Conservation (phyloP, 2,329 filamentous ascomycete species). For the Neofusicoccum ribis region DNA sequence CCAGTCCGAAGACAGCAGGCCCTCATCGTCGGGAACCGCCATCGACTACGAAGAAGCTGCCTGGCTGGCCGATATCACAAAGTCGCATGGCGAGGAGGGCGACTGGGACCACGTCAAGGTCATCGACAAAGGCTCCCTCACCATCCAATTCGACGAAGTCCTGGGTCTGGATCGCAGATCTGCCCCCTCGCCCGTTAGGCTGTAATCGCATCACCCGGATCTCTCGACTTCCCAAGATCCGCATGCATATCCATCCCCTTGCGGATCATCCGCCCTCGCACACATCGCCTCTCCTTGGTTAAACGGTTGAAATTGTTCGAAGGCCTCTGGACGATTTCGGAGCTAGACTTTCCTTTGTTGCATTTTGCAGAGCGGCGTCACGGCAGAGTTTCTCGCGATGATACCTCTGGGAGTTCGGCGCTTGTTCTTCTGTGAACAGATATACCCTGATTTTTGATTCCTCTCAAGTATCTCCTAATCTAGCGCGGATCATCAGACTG, state of each 20-base stretch:
- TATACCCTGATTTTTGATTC: slow-evolving; percentile 4
- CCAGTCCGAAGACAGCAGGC: slow-evolving; percentile 16
- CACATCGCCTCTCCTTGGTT: background rate
- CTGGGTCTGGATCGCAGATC: slow-evolving; percentile 26
- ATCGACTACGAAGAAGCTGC: slow-evolving; percentile 19
- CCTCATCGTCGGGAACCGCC: slow-evolving; percentile 18
- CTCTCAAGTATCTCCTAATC: background rate
- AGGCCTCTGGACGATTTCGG: background rate
- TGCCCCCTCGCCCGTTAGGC: slow-evolving; percentile 14
- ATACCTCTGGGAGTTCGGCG: slow-evolving; percentile 3
- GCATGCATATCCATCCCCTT: background rate
- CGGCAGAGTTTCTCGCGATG: background rate
- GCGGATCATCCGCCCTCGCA: background rate
- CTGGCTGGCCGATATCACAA: slow-evolving; percentile 30
- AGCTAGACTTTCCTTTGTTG: slow-evolving; percentile 11
- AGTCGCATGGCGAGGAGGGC: slow-evolving; percentile 29
- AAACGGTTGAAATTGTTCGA: background rate
- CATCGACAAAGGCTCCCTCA: slow-evolving; percentile 36
- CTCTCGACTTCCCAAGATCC: background rate
- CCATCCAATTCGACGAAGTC: slow-evolving; percentile 38
- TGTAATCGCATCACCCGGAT: background rate
- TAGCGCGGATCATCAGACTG: background rate
- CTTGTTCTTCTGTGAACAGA: background rate
- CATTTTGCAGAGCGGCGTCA: background rate
- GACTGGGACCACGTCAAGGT: slow-evolving; percentile 34